phyloP scores from a whole-genome alignment of 495 filamentous ascomycete genomes.

The Penicillium cataractarum region DNA sequence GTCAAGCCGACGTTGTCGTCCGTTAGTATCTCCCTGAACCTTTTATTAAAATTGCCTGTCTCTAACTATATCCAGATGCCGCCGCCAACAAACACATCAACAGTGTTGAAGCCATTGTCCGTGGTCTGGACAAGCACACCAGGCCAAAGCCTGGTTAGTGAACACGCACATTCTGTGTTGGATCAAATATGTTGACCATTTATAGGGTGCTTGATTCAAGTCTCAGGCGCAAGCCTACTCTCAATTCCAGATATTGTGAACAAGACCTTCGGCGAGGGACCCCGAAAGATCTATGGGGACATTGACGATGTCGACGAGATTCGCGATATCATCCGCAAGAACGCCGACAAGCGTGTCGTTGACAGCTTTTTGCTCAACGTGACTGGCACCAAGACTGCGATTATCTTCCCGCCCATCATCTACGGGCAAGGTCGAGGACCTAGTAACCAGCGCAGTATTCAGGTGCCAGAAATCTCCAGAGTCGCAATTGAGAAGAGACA shows the following conservation, averaged over 20 bases:
- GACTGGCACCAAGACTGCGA: conserved; percentile 56
- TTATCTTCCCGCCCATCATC: conserved; percentile 72
- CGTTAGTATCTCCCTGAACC: conserved; percentile 31
- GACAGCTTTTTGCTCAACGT: conserved; percentile 54
- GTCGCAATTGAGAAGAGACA: conserved; percentile 56
- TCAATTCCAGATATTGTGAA: conserved; percentile 35
- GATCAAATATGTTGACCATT: neutral
- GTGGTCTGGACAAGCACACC: conserved; percentile 34
- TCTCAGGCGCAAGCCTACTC: conserved; percentile 36
- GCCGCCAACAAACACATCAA: conserved; percentile 45
- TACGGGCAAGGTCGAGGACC: conserved; percentile 70
- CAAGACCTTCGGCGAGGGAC: conserved; percentile 23
- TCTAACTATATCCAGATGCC: conserved; percentile 30
- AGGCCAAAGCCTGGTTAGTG: conserved; percentile 23
- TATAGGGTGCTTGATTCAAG: conserved; percentile 36
- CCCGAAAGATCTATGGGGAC: conserved; percentile 33
- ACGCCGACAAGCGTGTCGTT: conserved; percentile 51
- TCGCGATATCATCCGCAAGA: conserved; percentile 46
- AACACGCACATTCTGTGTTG: conserved; percentile 7
- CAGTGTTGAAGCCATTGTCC: conserved; percentile 43
- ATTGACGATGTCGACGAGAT: conserved; percentile 29
- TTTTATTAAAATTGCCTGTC: neutral
- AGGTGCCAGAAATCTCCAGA: conserved; percentile 60
- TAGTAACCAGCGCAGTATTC: conserved; percentile 62
- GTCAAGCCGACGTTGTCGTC: conserved; percentile 52